Evolutionary conservation across 2,329 filamentous ascomycete species (phyloP), one percentile per base, ranked within the genome.

Genomic region (Trichoderma semiorbis): DNA sequence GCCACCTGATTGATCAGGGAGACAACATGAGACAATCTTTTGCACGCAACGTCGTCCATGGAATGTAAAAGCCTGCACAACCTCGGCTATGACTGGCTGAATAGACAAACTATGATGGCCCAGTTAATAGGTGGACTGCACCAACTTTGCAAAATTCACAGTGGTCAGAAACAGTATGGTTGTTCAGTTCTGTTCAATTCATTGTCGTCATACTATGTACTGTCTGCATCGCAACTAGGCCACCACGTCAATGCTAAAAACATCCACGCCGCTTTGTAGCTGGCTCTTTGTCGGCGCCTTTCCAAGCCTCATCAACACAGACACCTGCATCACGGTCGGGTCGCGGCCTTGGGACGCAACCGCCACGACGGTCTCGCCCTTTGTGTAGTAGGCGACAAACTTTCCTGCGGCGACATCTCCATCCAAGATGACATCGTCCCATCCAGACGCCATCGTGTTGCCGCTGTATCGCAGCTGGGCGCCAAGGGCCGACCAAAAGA

Each of bases 401-500:
- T 94, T 94, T 72, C 89, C 89, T 78, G 95, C 89, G 5, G 90
- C 91, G 0, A 91, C 89, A 75, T 93, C 88, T 14, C 95, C 95
- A 65, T 92, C 88, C 12, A 99, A 76, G 1, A 98, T 86, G 5
- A 98, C 78, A 76, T 97, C 94, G 79, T 99, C 96, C 84, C 89
- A 98, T 0, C 95, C 95, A 69, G 89, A 66, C 10, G 75, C 75
- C 16, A 28, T 24, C 1, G 95, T 94, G 83, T 95, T 96, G 14
- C 96, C 96, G 78, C 94, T 97, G 85, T 99, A 99, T 60, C 96
- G 89, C 77, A 99, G 82, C 83, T 99, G 96, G 7, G 90, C 88
- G 6, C 95, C 94, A 6, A 99, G 84, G 0, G 96, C 96, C 1
- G 94, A 97, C 96, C 96, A 99, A 85, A 99, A 99, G 65, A 99